Conservation (phyloP, 108 stramenopile species). For the Skeletonema costatum region DNA sequence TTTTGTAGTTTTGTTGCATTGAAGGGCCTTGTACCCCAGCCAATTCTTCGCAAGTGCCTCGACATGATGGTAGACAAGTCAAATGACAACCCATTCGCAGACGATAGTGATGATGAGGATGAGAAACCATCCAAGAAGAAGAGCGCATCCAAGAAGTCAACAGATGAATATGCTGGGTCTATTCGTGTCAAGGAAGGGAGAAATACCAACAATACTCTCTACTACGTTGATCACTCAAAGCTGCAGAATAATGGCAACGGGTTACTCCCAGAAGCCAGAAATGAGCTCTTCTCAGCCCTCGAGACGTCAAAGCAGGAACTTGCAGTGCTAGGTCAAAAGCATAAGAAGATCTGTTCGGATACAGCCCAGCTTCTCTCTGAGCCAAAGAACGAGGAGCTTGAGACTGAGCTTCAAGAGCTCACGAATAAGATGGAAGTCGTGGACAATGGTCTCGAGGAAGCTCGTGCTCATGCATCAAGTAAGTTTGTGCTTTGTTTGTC, state of each 20-base stretch:
- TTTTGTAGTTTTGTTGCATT: not conserved
- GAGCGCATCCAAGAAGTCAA: constrained; percentile 19
- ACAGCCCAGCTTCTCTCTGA: constrained; percentile 62
- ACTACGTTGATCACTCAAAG: constrained; percentile 78
- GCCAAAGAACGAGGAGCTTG: constrained; percentile 76
- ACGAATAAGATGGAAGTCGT: constrained; percentile 47
- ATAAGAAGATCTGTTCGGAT: constrained; percentile 34
- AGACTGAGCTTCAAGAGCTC: constrained; percentile 31
- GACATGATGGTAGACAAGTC: constrained; percentile 69
- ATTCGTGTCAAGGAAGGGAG: constrained; percentile 69
- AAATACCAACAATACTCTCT: constrained; percentile 61
- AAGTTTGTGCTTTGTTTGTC: constrained; percentile 1
- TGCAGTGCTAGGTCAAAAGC: constrained; percentile 25
- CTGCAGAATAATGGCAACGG: constrained; percentile 59
- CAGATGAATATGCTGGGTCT: constrained; percentile 58
- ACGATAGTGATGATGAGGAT: constrained; percentile 65
- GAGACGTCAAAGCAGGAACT: constrained; percentile 50
- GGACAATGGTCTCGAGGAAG: constrained; percentile 51
- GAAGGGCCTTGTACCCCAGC: constrained; percentile 66
- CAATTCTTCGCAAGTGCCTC: constrained; percentile 63
- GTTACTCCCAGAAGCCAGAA: constrained; percentile 54
- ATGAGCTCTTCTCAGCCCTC: constrained; percentile 48
- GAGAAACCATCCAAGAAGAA: constrained; percentile 33
- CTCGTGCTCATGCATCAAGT: constrained; percentile 41
- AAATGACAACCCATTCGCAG: constrained; percentile 49